Conservation (phyloP, 2,329 filamentous ascomycete genomes). For the Pleomassaria siparia region DNA sequence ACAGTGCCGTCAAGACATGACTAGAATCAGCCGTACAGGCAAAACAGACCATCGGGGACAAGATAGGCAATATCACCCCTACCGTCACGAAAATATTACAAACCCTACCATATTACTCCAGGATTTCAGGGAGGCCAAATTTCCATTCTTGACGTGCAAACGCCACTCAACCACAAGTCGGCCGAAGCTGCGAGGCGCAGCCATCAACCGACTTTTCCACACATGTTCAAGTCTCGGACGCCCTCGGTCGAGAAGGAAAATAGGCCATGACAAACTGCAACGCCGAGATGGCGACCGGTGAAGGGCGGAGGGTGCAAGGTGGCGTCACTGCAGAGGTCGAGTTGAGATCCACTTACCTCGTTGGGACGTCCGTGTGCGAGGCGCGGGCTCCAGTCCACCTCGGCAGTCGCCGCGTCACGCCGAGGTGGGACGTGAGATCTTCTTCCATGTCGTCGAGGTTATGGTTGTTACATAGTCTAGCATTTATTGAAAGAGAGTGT, state of each 20-base stretch:
- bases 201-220: conserved; percentile 3
- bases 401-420: conserved; percentile 16
- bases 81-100: conserved; percentile 10
- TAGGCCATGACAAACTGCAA: background rate
- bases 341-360: background rate
- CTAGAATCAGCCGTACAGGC: conserved; percentile 1
- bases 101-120: conserved; percentile 10
- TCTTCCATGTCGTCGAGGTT: conserved; percentile 9
- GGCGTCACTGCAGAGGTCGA: background rate
- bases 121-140: conserved; percentile 10
- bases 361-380: background rate
- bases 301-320: background rate
- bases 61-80: conserved; percentile 5
- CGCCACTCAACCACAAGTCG: background rate
- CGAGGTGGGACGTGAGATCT: conserved; percentile 4
- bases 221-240: conserved; percentile 2
- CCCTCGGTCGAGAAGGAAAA: conserved; percentile 1
- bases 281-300: background rate
- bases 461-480: no score
- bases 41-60: conserved; percentile 4
- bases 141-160: conserved; percentile 5
- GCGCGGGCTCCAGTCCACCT: conserved; percentile 11
- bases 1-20: conserved; percentile 39
- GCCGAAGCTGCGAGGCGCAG: conserved; percentile 6
- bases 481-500: conserved; percentile 1